These are phyloP conservation scores for Wickerhamiella parazyma DNA, from an alignment of 805 yeast species.

Conservation along the genomic window DNA sequence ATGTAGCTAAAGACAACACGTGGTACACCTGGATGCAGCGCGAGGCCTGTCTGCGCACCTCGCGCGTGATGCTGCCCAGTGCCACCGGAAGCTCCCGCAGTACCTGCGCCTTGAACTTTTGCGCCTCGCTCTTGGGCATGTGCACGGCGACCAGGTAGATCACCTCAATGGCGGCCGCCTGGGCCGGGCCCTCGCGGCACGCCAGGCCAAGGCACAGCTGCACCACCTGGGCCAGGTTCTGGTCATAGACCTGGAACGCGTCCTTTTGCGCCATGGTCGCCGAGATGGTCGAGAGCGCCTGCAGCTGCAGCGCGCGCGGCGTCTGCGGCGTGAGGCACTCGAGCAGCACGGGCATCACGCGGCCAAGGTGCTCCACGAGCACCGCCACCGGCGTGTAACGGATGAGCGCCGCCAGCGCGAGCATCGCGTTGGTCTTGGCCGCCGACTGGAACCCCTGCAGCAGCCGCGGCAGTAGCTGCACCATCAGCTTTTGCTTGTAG, in stretches of 20 bases:
- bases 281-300: constrained; percentile 47
- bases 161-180: constrained; percentile 2
- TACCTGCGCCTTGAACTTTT: constrained; percentile 39
- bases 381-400: constrained; percentile 50
- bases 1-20: constrained; percentile 30
- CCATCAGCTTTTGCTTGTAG: constrained; percentile 71
- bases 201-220: background rate
- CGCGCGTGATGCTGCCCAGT: constrained; percentile 62
- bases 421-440: constrained; percentile 39
- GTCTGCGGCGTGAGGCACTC: constrained; percentile 42
- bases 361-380: constrained; percentile 47
- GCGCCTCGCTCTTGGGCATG: constrained; percentile 29
- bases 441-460: constrained; percentile 33
- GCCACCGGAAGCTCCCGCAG: constrained; percentile 36
- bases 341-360: constrained; percentile 57
- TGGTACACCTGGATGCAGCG: constrained; percentile 67
- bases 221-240: constrained; percentile 43
- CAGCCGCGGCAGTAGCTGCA: constrained; percentile 41
- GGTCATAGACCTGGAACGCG: constrained; percentile 37
- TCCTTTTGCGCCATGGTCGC: constrained; percentile 38
- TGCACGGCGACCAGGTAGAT: constrained; percentile 3
- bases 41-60: constrained; percentile 60
- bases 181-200: background rate
- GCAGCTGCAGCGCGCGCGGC: constrained; percentile 36
- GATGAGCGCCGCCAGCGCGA: constrained; percentile 54